A percentile compares a stretch with the other conserved stretches of the same genome.
Conservation (phyloP, 169 alveolate genomes). For the Toxoplasma gondii region DNA sequence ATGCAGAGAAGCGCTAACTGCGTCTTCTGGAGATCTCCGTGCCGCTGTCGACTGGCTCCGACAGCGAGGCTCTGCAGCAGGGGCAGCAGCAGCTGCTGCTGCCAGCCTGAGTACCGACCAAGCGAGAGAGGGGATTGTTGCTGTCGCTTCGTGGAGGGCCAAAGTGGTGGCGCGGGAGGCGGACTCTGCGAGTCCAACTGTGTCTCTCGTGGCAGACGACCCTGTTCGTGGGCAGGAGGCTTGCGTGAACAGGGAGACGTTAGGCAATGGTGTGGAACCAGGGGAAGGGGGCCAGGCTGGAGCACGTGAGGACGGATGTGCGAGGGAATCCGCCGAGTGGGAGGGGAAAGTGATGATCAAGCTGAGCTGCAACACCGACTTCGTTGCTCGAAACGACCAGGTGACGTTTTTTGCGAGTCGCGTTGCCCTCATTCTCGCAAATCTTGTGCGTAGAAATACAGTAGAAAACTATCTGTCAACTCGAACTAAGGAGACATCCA, state of each 20-base stretch:
- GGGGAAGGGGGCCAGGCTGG: background rate
- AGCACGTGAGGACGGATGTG: background rate
- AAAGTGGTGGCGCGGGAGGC: background rate
- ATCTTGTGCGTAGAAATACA: background rate
- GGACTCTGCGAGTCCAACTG: background rate
- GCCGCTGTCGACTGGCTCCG: constrained; percentile 41
- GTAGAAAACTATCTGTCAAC: background rate
- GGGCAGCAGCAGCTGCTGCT: constrained; percentile 31
- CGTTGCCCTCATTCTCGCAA: constrained; percentile 10
- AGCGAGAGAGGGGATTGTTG: background rate
- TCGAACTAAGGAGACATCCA: background rate
- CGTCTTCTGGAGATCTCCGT: constrained; percentile 1
- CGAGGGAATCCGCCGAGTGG: background rate
- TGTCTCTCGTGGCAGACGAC: background rate
- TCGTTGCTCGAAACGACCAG: constrained; percentile 6
- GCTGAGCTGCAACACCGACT: background rate
- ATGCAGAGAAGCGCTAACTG: constrained; percentile 22
- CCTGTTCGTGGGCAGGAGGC: background rate
- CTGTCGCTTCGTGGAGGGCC: constrained; percentile 35
- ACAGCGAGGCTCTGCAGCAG: background rate
- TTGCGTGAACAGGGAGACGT: background rate
- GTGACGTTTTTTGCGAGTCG: background rate
- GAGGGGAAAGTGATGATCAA: constrained; percentile 5
- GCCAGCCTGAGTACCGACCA: background rate
- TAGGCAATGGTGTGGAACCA: background rate